phyloP scores from a whole-genome alignment of 106 monocot genomes.

The Acanthochlamys bracteata region DNA sequence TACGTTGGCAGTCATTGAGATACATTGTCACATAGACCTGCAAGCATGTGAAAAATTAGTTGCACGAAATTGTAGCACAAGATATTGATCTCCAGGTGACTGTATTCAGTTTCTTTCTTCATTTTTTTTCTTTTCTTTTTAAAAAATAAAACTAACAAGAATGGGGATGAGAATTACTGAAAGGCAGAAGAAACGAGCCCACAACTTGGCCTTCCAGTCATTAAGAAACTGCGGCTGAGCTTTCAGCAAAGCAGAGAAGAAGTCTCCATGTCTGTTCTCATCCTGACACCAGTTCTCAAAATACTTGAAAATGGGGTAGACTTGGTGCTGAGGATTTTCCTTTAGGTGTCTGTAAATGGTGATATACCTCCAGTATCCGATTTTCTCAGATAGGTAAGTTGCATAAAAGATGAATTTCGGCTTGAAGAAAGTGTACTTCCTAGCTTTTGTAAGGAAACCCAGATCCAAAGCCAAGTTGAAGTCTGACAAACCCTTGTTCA shows the following conservation, averaged over 20 bases:
- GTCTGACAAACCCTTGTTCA: constrained; percentile 95
- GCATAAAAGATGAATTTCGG: constrained; percentile 99
- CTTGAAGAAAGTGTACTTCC: constrained; percentile 98
- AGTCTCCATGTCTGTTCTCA: constrained; percentile 98
- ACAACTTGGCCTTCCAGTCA: constrained; percentile 98
- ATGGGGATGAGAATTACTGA: constrained; percentile 38
- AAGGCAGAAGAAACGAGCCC: constrained; percentile 96
- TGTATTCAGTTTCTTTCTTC: too few species aligned
- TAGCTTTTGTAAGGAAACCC: constrained; percentile 92
- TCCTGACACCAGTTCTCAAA: constrained; percentile 99
- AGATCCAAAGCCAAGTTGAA: constrained; percentile 92
- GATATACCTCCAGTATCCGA: constrained; percentile 99
- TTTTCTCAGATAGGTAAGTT: constrained; percentile 91
- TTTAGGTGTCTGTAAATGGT: constrained; percentile 92
- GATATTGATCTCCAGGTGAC: too few species aligned
- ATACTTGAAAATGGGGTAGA: constrained; percentile 98
- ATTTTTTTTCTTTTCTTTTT: too few species aligned
- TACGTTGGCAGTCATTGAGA: constrained; percentile 86
- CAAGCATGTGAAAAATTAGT: neutral
- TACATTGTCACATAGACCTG: constrained; percentile 99
- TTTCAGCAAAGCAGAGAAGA: constrained; percentile 93
- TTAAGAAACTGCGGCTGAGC: constrained; percentile 98
- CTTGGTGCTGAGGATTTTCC: constrained; percentile 78
- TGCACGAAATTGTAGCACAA: too few species aligned
- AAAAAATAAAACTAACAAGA: neutral